Evolutionary conservation across 1,284 basidiomycete genomes (phyloP).

Genomic region (Kwoniella shivajii): DNA sequence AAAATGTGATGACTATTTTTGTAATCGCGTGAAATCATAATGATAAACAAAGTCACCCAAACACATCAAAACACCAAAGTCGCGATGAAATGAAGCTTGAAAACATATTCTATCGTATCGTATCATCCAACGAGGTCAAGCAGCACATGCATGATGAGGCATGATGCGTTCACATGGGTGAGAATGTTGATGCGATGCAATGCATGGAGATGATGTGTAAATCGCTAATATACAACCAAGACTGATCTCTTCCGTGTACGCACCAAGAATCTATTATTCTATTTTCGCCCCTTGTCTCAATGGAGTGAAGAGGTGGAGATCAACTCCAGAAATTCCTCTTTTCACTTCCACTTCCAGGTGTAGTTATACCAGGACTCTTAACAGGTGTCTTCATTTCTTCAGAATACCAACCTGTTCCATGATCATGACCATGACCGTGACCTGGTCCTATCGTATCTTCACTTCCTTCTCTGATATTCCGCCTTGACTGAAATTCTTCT

Average conservation of each 20-base stretch:
- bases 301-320: too few relatives aligned
- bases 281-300: too few relatives aligned
- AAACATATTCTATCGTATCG: too few relatives aligned
- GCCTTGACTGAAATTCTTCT: conserved; percentile 2
- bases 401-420: background rate
- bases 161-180: background rate
- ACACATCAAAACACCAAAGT: too few relatives aligned
- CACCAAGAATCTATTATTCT: too few relatives aligned
- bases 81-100: too few relatives aligned
- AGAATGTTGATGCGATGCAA: background rate
- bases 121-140: too few relatives aligned
- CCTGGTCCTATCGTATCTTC: conserved; percentile 22
- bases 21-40: too few relatives aligned
- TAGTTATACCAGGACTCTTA: background rate
- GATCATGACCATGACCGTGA: conserved; percentile 8
- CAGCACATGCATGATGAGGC: background rate
- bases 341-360: background rate
- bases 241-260: too few relatives aligned
- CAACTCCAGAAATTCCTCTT: conserved; percentile 16
- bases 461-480: conserved; percentile 24
- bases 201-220: background rate
- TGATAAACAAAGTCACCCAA: too few relatives aligned
- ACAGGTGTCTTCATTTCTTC: conserved; percentile 16
- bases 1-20: too few relatives aligned
- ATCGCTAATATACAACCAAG: too few relatives aligned